Evolutionary conservation across 2,329 filamentous ascomycete genomes (phyloP), one percentile per base, ranked within the genome.

Genomic region (Scedosporium aurantiacum): DNA sequence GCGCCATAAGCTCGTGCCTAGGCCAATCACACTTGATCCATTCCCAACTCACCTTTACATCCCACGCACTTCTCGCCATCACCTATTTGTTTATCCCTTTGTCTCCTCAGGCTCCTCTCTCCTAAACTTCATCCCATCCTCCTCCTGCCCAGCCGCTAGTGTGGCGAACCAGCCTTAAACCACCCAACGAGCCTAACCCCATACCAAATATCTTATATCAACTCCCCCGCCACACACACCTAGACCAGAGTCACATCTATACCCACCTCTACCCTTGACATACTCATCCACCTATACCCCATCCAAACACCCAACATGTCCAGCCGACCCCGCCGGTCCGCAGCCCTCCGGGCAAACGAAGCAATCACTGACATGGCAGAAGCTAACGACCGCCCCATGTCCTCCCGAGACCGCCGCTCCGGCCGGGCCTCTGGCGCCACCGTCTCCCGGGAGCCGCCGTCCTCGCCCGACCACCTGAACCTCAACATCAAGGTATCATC

Each of bases 401-500:
- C 80, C 58, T 77, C 79, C 61, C 77, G 81, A 59, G 78, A 78
- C 67, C 76, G 79, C 68, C 73, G 70, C 66, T 75, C 72, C 64
- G 75, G 72, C 62, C 32, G 58, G 28, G 32, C 25, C 16, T 52
- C 58, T 28, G 32, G 23, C 41, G 58, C 45, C 21, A 60, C 37
- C 37, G 70, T 74, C 47, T 74, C 75, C 55, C 75, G 78, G 68
- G 77, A 76, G 63, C 73, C 74, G 64, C 75, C 74, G 18, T 76
- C 74, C 8, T 81, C 77, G 25, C 75, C 78, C 61, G 76, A 77
- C 64, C 79, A 81, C 69, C 54, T 62, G 43, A 32, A 62, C 61
- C 55, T 82, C 52, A 82, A 78, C 61, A 78, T 81, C 66, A 82
- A 82, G 69, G 73, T 81, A 52, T 74, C 79, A 6, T 74, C 79